Conservation (phyloP, 768 basidiomycete species). For the Russula vinacea region DNA sequence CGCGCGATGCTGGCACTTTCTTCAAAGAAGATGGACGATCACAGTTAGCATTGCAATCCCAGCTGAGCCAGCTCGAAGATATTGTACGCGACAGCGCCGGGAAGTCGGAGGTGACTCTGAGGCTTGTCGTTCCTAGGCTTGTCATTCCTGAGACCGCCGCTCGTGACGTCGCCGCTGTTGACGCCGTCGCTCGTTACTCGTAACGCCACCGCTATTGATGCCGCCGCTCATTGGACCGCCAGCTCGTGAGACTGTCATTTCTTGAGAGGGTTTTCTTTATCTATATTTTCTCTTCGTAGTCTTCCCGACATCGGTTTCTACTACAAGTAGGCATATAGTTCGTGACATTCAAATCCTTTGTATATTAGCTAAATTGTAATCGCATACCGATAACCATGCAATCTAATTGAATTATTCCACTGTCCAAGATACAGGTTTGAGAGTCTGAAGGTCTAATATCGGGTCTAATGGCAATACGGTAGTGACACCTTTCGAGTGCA, state of each 20-base stretch:
- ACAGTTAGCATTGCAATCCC: not conserved
- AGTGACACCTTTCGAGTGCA: too few species aligned
- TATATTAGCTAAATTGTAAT: slow-evolving; percentile 7
- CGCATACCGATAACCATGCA: not conserved
- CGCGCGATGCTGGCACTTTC: slow-evolving; percentile 18
- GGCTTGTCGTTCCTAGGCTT: slow-evolving; percentile 4
- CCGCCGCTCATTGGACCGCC: too few species aligned
- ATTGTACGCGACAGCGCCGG: not conserved
- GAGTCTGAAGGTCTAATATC: too few species aligned
- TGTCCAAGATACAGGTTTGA: too few species aligned
- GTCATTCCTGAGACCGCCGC: too few species aligned
- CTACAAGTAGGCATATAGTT: not conserved
- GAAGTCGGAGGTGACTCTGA: not conserved
- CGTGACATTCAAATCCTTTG: slow-evolving; percentile 8
- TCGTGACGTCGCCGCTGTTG: too few species aligned
- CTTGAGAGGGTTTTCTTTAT: not conserved
- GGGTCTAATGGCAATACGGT: too few species aligned
- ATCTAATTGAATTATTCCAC: too few species aligned
- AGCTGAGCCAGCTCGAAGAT: not conserved
- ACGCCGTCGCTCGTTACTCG: too few species aligned
- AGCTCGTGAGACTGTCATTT: too few species aligned
- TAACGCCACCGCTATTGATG: too few species aligned
- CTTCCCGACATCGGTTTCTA: not conserved
- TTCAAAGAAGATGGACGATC: not conserved
- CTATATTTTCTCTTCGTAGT: not conserved